Conservation (phyloP, 257 asterid species). For the Scutellaria galericulata region DNA sequence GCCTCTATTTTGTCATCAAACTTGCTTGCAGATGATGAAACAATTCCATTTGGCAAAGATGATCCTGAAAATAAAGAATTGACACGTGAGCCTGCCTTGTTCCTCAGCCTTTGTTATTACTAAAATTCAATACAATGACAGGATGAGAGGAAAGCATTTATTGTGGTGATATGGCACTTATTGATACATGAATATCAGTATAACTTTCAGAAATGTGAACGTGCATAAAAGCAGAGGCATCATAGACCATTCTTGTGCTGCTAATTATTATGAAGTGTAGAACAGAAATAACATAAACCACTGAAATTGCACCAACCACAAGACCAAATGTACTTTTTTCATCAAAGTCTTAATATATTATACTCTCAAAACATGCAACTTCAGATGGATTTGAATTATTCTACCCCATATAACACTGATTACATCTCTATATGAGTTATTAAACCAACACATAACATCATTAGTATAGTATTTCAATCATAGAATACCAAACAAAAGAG, state of each 20-base stretch:
- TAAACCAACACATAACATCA: slow-evolving; percentile 16
- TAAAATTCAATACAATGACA: slow-evolving; percentile 8
- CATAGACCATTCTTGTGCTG: background rate
- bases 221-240: slow-evolving; percentile 1
- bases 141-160: background rate
- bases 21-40: slow-evolving; percentile 64
- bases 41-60: slow-evolving; percentile 65
- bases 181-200: slow-evolving; percentile 6
- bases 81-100: slow-evolving; percentile 24
- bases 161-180: slow-evolving; percentile 24
- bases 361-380: slow-evolving; percentile 17
- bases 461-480: slow-evolving; percentile 21
- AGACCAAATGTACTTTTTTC: background rate
- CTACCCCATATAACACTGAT: background rate
- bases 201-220: background rate
- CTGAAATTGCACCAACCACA: slow-evolving; percentile 6
- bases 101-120: slow-evolving; percentile 13
- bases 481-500: slow-evolving; percentile 22
- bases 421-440: slow-evolving; percentile 24
- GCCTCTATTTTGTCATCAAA: slow-evolving; percentile 96
- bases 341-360: slow-evolving; percentile 18
- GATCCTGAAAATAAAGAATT: slow-evolving; percentile 52
- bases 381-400: slow-evolving; percentile 21
- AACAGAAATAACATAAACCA: slow-evolving; percentile 6
- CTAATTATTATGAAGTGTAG: slow-evolving; percentile 9